Percentiles rank a stretch among this genome's conserved stretches.
Evolutionary conservation across 2,329 filamentous ascomycete species (phyloP).

Genomic region (Sclerotinia subarctica): DNA sequence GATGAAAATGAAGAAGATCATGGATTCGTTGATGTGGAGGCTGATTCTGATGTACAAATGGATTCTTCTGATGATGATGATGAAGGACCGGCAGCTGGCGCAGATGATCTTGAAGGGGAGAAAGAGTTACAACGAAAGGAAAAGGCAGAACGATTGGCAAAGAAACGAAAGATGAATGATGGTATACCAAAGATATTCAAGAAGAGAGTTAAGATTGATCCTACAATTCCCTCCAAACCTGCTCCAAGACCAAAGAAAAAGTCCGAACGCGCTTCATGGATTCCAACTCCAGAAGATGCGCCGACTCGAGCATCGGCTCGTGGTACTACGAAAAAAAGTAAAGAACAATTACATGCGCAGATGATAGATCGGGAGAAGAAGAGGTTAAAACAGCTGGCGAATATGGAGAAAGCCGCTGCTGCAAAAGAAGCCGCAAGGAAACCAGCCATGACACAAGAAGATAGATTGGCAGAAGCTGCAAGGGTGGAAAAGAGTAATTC

Average conservation of each 20-base stretch:
- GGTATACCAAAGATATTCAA: conserved; percentile 67
- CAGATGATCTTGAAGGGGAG: conserved; percentile 74
- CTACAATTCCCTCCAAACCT: conserved; percentile 42
- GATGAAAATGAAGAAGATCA: conserved; percentile 58
- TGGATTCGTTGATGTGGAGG: conserved; percentile 66
- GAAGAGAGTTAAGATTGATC: conserved; percentile 74
- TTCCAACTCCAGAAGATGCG: conserved; percentile 60
- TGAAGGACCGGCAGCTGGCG: conserved; percentile 58
- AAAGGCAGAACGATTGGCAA: conserved; percentile 62
- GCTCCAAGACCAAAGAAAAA: conserved; percentile 59
- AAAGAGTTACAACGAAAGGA: conserved; percentile 78
- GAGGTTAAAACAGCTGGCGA: conserved; percentile 65
- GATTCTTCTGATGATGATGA: conserved; percentile 83
- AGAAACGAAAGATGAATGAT: conserved; percentile 80
- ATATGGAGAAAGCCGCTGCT: conserved; percentile 59
- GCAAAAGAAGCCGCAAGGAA: conserved; percentile 68
- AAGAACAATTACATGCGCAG: conserved; percentile 59
- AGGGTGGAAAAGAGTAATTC: conserved; percentile 81
- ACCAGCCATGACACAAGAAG: conserved; percentile 83
- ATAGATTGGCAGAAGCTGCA: conserved; percentile 78
- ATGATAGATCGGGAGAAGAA: conserved; percentile 70
- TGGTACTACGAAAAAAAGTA: conserved; percentile 59
- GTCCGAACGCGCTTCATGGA: conserved; percentile 67
- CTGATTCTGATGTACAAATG: conserved; percentile 74
- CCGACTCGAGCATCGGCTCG: conserved; percentile 61